Evolutionary conservation across 1,139 yeast genomes (phyloP), one percentile per base, ranked within the genome.

Genomic region (Nakaseomyces kungkrabaensis): DNA sequence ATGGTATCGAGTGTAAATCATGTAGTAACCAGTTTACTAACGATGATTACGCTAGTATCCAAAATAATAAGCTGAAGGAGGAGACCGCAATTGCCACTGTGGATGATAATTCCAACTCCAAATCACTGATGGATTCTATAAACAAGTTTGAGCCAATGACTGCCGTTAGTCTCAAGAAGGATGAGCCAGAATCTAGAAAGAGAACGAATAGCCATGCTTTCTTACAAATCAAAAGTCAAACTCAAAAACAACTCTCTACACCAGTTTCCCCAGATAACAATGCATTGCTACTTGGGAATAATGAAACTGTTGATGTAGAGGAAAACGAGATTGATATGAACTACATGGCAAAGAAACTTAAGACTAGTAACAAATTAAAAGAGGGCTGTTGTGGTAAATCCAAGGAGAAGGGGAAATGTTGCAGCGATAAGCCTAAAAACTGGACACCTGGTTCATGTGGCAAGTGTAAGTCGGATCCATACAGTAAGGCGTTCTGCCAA

Each of bases 381-480:
- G n/a, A 13, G 5, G 42, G 42, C 7, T 38, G 42, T 13, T 38
- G 42, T 25, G 44, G 44, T 27, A 41, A 41, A 41, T 27, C 25
- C 7, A 27, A 27, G 8, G 44, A 26, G 6, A 27, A n/a, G n/a
- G 33, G 34, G 9, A 32, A 31, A 22, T 46, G 48, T 9, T 46
- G 48, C 37, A 24, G 24, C 8, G 31, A 46, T 26, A 43, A 43
- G 11, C 44, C 44, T 6, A 29, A 41, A 13, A 34, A 46, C 10
- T 0, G 95, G 95, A 79, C 85, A 59, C 96, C 96, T 13, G 96
- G 96, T 5, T 81, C 89, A 6, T 89, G 97, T 66, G 69, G 71
- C 24, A 94, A 85, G 68, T 89, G 97, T 68, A 55, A 53, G 42
- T 40, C 34, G 6, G 57, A 56, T 41, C 51, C 55, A 13, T 50